Conservation (phyloP, 345 rosid genomes). For the Lenwebbia sp. region DNA sequence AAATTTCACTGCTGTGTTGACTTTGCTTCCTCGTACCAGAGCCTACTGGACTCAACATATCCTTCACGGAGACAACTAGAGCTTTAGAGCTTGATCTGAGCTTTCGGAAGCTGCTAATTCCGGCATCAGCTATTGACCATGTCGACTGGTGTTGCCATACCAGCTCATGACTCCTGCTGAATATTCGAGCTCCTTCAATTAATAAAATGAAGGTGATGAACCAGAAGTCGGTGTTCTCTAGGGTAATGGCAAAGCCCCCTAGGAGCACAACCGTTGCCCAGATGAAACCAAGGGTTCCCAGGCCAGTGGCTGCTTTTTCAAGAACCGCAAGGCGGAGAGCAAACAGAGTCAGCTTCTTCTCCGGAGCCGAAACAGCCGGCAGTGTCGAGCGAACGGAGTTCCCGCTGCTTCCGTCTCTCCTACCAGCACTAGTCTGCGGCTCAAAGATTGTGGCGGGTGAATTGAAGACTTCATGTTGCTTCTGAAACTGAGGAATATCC, state of each 20-base stretch:
- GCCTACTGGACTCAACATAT: not conserved
- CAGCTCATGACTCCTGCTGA: not conserved
- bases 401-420: not conserved
- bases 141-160: not conserved
- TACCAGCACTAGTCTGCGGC: not conserved
- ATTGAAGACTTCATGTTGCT: not conserved
- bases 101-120: not conserved
- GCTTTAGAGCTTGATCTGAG: not conserved
- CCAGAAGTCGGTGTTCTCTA: too few relatives aligned
- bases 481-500: slow-evolving; percentile 5
- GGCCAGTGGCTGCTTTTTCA: slow-evolving; percentile 43
- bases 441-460: not conserved
- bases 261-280: slow-evolving; percentile 90
- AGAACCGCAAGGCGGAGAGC: not conserved
- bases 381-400: not conserved
- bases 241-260: slow-evolving; percentile 36
- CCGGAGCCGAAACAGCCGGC: not conserved
- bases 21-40: not conserved
- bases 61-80: not conserved
- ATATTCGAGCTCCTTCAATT: not conserved
- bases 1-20: not conserved
- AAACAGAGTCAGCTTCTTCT: not conserved
- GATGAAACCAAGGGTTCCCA: slow-evolving; percentile 74
- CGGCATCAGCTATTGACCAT: not conserved
- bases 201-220: not conserved